Conservation (phyloP, 2,329 filamentous ascomycete genomes). For the Pezicula neosporulosa region DNA sequence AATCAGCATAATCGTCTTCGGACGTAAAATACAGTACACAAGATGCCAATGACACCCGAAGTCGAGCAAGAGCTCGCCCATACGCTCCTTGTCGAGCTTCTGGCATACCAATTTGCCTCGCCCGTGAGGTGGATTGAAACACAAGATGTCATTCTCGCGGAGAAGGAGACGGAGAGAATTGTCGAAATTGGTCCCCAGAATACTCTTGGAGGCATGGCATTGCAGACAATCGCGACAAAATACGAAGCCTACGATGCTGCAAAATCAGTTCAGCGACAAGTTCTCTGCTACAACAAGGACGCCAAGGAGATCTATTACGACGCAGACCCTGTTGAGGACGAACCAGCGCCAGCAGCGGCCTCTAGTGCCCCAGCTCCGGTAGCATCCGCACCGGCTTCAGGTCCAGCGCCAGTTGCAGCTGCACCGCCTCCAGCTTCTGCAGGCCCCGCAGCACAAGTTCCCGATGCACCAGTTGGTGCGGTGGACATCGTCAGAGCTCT, state of each 20-base stretch:
- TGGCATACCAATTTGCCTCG: constrained; percentile 98
- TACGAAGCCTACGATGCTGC: constrained; percentile 99
- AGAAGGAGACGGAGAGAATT: constrained; percentile 94
- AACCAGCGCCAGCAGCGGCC: constrained; percentile 60
- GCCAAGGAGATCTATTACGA: constrained; percentile 99
- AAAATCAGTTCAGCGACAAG: constrained; percentile 92
- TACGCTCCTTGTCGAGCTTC: constrained; percentile 95
- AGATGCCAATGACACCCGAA: constrained; percentile 79
- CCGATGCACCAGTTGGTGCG: constrained; percentile 83
- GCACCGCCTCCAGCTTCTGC: constrained; percentile 63
- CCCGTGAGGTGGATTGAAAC: constrained; percentile 99
- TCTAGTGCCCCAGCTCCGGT: constrained; percentile 36
- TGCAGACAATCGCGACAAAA: constrained; percentile 90
- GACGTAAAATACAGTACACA: constrained; percentile 34
- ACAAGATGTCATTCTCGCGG: constrained; percentile 97
- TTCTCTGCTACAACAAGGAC: constrained; percentile 99
- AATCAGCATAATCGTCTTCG: constrained; percentile 19
- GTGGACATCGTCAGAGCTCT: constrained; percentile 85
- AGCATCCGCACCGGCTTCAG: constrained; percentile 38
- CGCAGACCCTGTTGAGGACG: constrained; percentile 90
- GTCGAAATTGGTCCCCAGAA: constrained; percentile 97
- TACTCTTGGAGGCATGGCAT: constrained; percentile 96
- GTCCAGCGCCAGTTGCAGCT: constrained; percentile 50
- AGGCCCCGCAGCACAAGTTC: constrained; percentile 81
- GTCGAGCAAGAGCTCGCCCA: constrained; percentile 99